Evolutionary conservation across 2,329 filamentous ascomycete genomes (phyloP), one percentile per base, ranked within the genome.

Genomic region (Fusarium siculi): DNA sequence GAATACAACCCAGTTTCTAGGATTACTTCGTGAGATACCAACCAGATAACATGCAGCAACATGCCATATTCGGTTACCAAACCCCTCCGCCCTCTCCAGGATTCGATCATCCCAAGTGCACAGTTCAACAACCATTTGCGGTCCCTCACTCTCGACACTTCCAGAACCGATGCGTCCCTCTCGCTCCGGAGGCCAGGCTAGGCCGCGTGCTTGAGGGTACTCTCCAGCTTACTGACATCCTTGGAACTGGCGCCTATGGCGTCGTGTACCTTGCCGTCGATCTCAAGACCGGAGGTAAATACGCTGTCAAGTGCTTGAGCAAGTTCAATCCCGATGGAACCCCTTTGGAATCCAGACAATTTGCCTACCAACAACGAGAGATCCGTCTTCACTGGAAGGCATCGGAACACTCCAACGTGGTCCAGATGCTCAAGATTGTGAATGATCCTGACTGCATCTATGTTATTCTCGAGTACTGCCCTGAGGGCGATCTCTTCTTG

Each of bases 251-350:
- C 77, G 96, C 96, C 65, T 99, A 99, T 83, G 96, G 96, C 74
- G 95, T 98, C 46, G 96, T 99, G 32, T 98, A 98, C 85, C 91
- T 92, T 74, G 95, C 95, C 79, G 87, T 93, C 84, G 95, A 96
- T 84, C 90, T 96, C 80, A 92, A 92, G 81, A 96, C 91, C 76
- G 90, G 93, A 81, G 89, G 91, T 66, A 91, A 90, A 74, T 99
- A 97, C 87, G 96, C 96, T 73, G 96, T 99, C 80, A 99, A 99
- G 88, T 96, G 95, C 70, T 89, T 99, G 80, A 96, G 94, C 91
- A 98, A 97, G 84, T 88, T 92, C 83, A 96, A 96, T 82, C 79
- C 87, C 74, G 89, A 91, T 80, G 90, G 90, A 74, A 86, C 87
- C 18, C 88, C 88, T 40, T 87, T 98, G 86, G 95, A 98, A 84